Evolutionary conservation across 2,329 filamentous ascomycete species (phyloP).

Genomic region (Xylaria sp.): DNA sequence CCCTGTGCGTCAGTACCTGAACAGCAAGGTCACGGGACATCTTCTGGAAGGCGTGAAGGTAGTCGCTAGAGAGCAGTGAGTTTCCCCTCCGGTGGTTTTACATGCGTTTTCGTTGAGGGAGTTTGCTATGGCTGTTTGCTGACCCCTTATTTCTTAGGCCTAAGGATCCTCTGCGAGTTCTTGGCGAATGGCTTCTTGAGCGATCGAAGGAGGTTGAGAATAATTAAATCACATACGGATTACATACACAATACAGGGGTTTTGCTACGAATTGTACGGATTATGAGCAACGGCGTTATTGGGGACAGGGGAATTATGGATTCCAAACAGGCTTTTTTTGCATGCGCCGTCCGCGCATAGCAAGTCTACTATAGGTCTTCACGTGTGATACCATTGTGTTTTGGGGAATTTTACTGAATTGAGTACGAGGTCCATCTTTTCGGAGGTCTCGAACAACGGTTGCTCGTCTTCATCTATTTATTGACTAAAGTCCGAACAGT

Average conservation of each 20-base stretch:
- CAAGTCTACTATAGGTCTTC: constrained; percentile 16
- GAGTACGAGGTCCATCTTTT: constrained; percentile 18
- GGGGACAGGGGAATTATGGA: constrained; percentile 15
- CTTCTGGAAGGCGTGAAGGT: constrained; percentile 71
- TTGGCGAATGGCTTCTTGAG: constrained; percentile 67
- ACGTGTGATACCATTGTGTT: constrained; percentile 26
- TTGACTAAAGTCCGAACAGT: constrained; percentile 20
- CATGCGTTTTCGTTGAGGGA: background rate
- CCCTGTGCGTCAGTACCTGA: constrained; percentile 64
- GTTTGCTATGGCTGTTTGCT: background rate
- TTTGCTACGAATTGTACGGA: background rate
- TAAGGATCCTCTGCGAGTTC: constrained; percentile 59
- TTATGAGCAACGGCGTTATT: too few species aligned
- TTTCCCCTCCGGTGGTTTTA: constrained; percentile 17
- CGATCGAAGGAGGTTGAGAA: constrained; percentile 60
- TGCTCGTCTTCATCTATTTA: constrained; percentile 22
- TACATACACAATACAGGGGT: constrained; percentile 23
- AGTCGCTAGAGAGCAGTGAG: constrained; percentile 65
- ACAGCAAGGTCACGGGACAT: constrained; percentile 62
- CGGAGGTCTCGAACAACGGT: constrained; percentile 12
- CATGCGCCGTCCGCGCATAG: constrained; percentile 6
- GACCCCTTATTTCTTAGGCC: constrained; percentile 43
- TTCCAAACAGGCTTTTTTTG: constrained; percentile 8
- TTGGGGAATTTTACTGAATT: constrained; percentile 10
- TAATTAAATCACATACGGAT: background rate